Base-by-base conservation (phyloP, 2,329 filamentous ascomycete species). In the Venturia effusa region DNA sequence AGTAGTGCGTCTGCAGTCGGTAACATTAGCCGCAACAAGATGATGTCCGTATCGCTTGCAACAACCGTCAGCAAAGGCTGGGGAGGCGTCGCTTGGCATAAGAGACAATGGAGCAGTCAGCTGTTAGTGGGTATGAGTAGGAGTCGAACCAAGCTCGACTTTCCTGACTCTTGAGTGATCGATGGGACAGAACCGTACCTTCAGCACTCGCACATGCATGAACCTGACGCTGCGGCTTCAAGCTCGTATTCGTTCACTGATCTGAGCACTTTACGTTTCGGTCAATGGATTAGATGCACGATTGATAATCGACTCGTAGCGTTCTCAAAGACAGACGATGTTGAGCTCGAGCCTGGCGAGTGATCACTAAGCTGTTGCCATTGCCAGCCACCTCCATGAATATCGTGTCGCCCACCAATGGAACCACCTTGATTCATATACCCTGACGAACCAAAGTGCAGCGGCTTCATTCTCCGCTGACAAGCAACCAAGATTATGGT, bases 311-410 rank as follows among this genome's bases (percentile, higher is more conserved):
- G 30, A 32, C 30, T 57, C 51, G 15, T 15, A 15, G 27, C 51
- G 27, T 57, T 27, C 34, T 30, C 32, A 57, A 57, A 17, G 27
- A 13, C 27, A 57, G 27, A 34, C 27, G 27, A 55, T 57, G 30
- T 57, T 57, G 51, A 57, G 51, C 48, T 54, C 48, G 48, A 54
- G 48, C 48, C 48, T 30, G 24, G 48, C 30, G 48, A 54, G 30
- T 51, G 45, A 51, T 51, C 45, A 51, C 22, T 57, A 57, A 57
- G 51, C 51, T n/a, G n/a, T 57, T 30, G 27, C 51, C 51, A 34
- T 57, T 15, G 51, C 27, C 15, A 57, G 51, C 51, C 51, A 57
- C 51, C 15, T 51, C 22, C 45, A 51, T 51, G 7, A 24, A 57
- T 17, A 57, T 34, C 27, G 34, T 57, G 7, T 17, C 51, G 30